A percentile compares a stretch with the other conserved stretches of the same genome.
Conservation (phyloP, 257 asterid species). For the Lithospermum erythrorhizon region DNA sequence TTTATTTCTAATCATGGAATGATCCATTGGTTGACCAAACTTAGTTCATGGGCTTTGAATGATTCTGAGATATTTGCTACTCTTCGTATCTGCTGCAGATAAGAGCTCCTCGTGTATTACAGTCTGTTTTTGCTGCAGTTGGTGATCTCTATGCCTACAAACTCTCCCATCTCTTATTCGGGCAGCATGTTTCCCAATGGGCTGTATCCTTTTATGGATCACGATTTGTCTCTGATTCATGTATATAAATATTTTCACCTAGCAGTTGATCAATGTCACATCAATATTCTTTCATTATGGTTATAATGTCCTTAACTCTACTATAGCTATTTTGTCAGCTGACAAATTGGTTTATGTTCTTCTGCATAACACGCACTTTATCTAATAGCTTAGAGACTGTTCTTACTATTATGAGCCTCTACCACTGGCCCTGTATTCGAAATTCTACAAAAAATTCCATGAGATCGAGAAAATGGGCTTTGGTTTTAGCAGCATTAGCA, state of each 20-base stretch:
- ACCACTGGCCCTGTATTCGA: conserved; percentile 91
- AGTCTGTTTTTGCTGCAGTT: conserved; percentile 62
- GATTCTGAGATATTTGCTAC: not conserved
- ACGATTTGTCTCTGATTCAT: not conserved
- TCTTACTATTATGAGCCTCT: conserved; percentile 75
- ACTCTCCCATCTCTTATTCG: conserved; percentile 56
- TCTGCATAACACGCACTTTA: conserved; percentile 79
- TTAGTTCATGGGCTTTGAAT: not conserved
- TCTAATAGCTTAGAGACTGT: conserved; percentile 87
- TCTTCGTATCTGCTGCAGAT: conserved; percentile 32
- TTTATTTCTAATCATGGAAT: too few species aligned
- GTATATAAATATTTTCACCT: too few species aligned
- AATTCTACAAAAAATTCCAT: conserved; percentile 18
- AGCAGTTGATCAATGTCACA: not conserved
- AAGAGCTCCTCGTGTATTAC: conserved; percentile 75
- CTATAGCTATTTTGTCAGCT: conserved; percentile 71
- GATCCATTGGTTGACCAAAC: too few species aligned
- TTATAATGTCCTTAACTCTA: conserved; percentile 43
- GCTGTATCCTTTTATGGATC: conserved; percentile 59
- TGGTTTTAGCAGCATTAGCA: conserved; percentile 67
- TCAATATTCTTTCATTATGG: conserved; percentile 4
- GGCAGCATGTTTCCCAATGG: conserved; percentile 49
- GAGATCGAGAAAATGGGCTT: conserved; percentile 56
- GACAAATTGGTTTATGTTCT: conserved; percentile 93
- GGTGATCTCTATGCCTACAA: conserved; percentile 78